Base-by-base conservation (phyloP, 768 basidiomycete species). In the Dacryopinax spathularia region DNA sequence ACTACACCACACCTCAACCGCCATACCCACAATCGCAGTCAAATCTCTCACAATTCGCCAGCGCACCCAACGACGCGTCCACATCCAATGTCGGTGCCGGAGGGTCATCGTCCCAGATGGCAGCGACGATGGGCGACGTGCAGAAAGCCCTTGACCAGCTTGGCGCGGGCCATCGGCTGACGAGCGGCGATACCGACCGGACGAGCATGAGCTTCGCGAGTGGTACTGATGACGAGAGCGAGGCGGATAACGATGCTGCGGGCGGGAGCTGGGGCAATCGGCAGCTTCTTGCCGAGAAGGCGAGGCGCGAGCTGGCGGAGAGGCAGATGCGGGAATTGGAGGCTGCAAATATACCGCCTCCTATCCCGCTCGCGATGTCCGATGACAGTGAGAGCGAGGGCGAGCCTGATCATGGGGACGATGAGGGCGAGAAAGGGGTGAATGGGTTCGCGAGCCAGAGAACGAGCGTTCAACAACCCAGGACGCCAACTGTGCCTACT, bases 71-170 rank as follows among this genome's bases (percentile, higher is more conserved):
- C 34, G 61, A n/a, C 33, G 27, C 34, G 41, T 27, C 36, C 9
- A 27, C 62, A 22, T 18, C 22, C 25, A 60, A n/a, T 15, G 41
- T 60, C 31, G 37, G 31, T 20, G 34, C 56, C 62, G 16, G 25
- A 15, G 56, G 60, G 2, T 36, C 63, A 9, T 1, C 64, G 6
- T 20, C 34, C 13, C n/a, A 25, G 48, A 91, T 95, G 88, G 82
- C 83, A 36, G 89, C 86, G 1, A 95, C 91, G 1, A 80, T 94
- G 80, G 91, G 87, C 1, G 91, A 94, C 64, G 89, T 95, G 5
- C 89, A 95, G 73, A 77, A 89, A 67, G 91, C 91, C 20, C 92
- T 94, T 68, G 89, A 93, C 65, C 89, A 92, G 69, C 84, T 92
- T 27, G 88, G 86, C 70, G 79, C 83, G 1, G 88, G 87, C 69